A percentile compares a stretch with the other conserved stretches of the same genome.
Evolutionary conservation across 768 basidiomycete genomes (phyloP).

Genomic region (Suillus decipiens): DNA sequence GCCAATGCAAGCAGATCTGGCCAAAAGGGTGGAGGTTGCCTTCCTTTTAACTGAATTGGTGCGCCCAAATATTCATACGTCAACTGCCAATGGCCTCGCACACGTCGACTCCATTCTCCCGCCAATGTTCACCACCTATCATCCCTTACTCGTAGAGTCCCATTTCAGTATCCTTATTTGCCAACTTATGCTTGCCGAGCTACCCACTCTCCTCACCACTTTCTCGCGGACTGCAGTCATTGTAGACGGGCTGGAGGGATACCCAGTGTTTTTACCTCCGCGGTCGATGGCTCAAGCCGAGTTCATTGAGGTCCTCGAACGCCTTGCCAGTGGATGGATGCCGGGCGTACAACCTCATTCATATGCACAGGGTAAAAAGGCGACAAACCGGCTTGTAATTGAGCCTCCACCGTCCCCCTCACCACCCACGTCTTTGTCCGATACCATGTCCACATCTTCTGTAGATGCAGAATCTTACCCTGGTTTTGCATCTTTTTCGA

Average conservation of each 20-base stretch:
- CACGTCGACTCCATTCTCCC: constrained; percentile 41
- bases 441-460: constrained; percentile 29
- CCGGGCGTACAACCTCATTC: constrained; percentile 64
- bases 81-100: constrained; percentile 35
- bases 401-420: constrained; percentile 38
- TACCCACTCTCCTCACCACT: constrained; percentile 57
- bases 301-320: constrained; percentile 82
- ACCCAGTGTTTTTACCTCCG: constrained; percentile 85
- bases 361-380: constrained; percentile 31
- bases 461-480: constrained; percentile 22
- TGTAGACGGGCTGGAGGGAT: constrained; percentile 84
- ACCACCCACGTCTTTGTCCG: constrained; percentile 23
- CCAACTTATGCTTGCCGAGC: constrained; percentile 77
- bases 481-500: constrained; percentile 27
- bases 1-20: constrained; percentile 38
- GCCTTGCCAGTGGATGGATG: constrained; percentile 77
- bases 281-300: constrained; percentile 90
- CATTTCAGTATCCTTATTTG: constrained; percentile 80
- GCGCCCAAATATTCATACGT: constrained; percentile 58
- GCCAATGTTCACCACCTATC: constrained; percentile 83
- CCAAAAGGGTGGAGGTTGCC: constrained; percentile 61
- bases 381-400: constrained; percentile 47
- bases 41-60: constrained; percentile 68
- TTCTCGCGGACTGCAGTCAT: constrained; percentile 68
- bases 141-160: constrained; percentile 86